Evolutionary conservation across 2,329 filamentous ascomycete species (phyloP), one percentile per base, ranked within the genome.

Genomic region (Monosporascus sp.): DNA sequence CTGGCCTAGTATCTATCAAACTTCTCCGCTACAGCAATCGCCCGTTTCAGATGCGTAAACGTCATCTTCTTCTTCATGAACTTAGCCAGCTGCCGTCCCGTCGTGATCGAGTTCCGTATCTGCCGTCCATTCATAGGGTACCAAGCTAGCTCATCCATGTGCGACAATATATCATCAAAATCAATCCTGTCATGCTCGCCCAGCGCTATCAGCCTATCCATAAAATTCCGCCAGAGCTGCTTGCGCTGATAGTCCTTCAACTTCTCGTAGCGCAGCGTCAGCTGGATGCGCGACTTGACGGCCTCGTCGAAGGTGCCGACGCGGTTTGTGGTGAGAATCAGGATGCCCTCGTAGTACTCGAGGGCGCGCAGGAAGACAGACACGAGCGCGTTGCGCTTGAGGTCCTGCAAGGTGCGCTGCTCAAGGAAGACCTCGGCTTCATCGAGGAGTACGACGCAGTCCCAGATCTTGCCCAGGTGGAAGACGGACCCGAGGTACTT

Each of bases 311-410:
- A 63, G 1, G 56, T 63, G 1, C 55, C 57, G 17, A 64, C 60
- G 1, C 73, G 67, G 27, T 74, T 72, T 16, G 68, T 67, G 1
- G 74, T 76, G 0, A 75, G 65, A 52, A 75, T 70, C 4, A 72
- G 60, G 52, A 76, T 71, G 38, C 74, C 74, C 16, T 68, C 60
- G 50, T 74, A 75, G 54, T 75, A 74, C 31, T 73, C 69, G 3
- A 76, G 59, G 7, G 65, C 63, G 16, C 72, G 67, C 16, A 76
- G 64, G 48, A 71, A 67, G 11, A 70, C 68, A 0, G 60, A 64
- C 1, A 61, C 62, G n/a, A 63, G 52, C 0, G 58, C 58, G 26
- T 65, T 64, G 1, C 62, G 56, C 1, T 59, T 27, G 2, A 63
- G 57, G 31, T 62, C 53, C 16, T 37, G 26, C 1, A 58, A 35